These are phyloP conservation scores for Eutrema yunnanense DNA, from an alignment of 345 rosid species.

Conservation along the genomic window DNA sequence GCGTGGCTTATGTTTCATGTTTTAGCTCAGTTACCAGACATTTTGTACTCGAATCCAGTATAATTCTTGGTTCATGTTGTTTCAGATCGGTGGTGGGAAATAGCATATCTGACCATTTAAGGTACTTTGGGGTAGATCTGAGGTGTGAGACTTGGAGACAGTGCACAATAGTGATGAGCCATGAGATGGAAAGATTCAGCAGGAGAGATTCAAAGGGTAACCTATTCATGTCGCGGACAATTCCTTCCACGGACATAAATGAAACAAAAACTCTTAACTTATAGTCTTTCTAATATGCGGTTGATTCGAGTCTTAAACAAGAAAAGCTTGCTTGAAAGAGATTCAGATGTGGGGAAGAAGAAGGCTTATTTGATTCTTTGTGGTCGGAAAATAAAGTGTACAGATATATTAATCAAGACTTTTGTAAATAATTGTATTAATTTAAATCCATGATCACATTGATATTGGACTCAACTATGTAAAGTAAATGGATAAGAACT, in stretches of 20 bases:
- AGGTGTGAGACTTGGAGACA: conserved; percentile 52
- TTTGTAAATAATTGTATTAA: neutral
- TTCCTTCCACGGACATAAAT: conserved; percentile 23
- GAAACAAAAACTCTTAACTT: conserved; percentile 17
- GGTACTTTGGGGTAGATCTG: conserved; percentile 62
- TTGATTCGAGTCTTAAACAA: neutral
- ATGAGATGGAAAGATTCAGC: conserved; percentile 31
- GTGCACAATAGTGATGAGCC: conserved; percentile 64
- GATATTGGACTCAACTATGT: neutral
- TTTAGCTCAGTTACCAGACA: neutral
- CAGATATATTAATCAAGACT: neutral
- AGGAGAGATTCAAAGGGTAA: conserved; percentile 66
- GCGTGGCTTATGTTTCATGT: neutral
- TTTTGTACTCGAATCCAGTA: neutral
- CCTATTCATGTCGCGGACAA: conserved; percentile 39
- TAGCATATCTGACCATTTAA: conserved; percentile 70
- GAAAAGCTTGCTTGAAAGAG: neutral
- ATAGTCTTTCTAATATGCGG: neutral
- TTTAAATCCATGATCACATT: neutral
- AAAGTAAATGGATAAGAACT: neutral
- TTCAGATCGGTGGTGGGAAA: conserved; percentile 70
- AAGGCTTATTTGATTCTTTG: neutral
- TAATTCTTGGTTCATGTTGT: neutral
- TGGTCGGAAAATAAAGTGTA: neutral
- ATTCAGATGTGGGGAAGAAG: neutral